Conservation (phyloP, 192 early-diverging fungal species). For the Kickxella alabastrina region DNA sequence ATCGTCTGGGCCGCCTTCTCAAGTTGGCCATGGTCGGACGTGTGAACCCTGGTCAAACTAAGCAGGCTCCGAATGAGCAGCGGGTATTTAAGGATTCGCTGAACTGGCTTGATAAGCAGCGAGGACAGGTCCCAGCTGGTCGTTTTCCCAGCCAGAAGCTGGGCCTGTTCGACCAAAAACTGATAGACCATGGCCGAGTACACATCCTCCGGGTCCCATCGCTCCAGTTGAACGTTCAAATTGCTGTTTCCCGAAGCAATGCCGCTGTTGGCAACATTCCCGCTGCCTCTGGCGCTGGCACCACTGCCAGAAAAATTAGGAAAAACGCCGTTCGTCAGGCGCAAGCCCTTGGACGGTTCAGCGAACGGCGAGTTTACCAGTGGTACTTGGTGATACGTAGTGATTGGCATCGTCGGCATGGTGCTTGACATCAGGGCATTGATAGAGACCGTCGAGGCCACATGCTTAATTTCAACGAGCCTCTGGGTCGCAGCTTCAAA, state of each 20-base stretch:
- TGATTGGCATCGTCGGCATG: constrained; percentile 27
- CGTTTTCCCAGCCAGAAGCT: constrained; percentile 56
- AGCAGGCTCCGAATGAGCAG: constrained; percentile 64
- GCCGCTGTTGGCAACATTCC: constrained; percentile 6
- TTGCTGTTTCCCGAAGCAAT: constrained; percentile 31
- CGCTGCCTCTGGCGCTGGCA: constrained; percentile 1
- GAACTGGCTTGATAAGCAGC: constrained; percentile 93
- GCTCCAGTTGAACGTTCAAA: constrained; percentile 16
- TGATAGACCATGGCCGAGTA: constrained; percentile 14
- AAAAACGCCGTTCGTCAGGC: not conserved
- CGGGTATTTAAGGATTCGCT: constrained; percentile 96
- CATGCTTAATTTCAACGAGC: constrained; percentile 43
- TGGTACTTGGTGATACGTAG: constrained; percentile 7
- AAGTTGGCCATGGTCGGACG: constrained; percentile 30
- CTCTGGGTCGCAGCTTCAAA: constrained; percentile 49
- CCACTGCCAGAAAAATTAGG: not conserved
- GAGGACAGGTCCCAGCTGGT: constrained; percentile 89
- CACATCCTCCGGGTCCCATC: constrained; percentile 20
- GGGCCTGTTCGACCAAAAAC: constrained; percentile 33
- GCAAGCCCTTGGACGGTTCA: constrained; percentile 5
- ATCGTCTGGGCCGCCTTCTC: constrained; percentile 38
- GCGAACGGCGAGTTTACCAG: constrained; percentile 23
- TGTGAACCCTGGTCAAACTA: constrained; percentile 30
- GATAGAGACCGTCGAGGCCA: constrained; percentile 10
- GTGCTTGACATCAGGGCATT: constrained; percentile 9